Conservation (phyloP, 78 protist species). For the Neovahlkampfia damariscottae region DNA sequence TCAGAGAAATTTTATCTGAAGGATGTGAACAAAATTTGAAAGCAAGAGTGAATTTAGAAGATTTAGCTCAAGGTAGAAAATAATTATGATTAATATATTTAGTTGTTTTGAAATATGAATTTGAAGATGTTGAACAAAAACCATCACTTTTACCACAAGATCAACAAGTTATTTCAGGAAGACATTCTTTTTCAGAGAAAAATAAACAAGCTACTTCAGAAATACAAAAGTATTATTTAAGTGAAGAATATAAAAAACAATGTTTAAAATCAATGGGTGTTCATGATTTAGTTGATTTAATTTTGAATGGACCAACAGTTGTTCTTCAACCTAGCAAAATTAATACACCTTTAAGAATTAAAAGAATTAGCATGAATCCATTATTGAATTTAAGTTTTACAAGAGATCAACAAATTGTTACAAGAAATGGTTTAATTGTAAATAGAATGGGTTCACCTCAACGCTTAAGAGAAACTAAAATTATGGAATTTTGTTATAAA, state of each 20-base stretch:
- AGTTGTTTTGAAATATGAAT: too few species aligned
- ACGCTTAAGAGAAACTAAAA: slow-evolving; percentile 54
- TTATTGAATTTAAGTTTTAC: slow-evolving; percentile 29
- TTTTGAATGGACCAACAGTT: not conserved
- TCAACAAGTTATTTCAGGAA: too few species aligned
- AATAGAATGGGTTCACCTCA: slow-evolving; percentile 52
- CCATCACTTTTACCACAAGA: too few species aligned
- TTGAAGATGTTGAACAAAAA: too few species aligned
- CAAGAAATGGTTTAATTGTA: slow-evolving; percentile 61
- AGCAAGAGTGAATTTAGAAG: slow-evolving; percentile 52
- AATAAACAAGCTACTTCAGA: too few species aligned
- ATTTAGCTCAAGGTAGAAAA: too few species aligned
- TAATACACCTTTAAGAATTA: not conserved
- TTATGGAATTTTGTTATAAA: slow-evolving; percentile 56
- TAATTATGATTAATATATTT: too few species aligned
- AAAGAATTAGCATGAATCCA: not conserved
- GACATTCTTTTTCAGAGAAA: too few species aligned
- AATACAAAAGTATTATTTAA: not conserved
- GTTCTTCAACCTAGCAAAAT: not conserved
- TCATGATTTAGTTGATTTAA: not conserved
- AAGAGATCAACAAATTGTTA: slow-evolving; percentile 76
- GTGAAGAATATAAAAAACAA: not conserved
- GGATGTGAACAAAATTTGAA: slow-evolving; percentile 26
- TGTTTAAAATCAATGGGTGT: not conserved
- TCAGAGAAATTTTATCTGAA: slow-evolving; percentile 14